Conservation (phyloP, 2,329 filamentous ascomycete genomes). For the Calonectria multiphialidica region DNA sequence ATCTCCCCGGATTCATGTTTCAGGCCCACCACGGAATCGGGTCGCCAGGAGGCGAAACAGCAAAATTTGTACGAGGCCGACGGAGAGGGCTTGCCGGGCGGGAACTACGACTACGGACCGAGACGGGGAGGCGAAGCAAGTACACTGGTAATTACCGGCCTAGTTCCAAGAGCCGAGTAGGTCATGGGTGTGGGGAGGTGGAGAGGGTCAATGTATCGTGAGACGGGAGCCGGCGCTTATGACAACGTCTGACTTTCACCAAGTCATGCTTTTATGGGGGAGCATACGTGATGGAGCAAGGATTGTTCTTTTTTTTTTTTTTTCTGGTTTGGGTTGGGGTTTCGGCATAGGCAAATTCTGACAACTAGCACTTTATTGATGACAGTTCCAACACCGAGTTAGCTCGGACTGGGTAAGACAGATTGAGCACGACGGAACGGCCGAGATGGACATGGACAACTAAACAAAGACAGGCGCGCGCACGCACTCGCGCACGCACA, state of each 20-base stretch:
- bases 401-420: not conserved
- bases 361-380: not conserved
- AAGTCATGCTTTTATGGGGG: not conserved
- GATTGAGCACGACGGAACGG: slow-evolving; percentile 2
- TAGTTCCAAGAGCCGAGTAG: slow-evolving; percentile 11
- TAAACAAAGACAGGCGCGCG: not conserved
- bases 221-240: slow-evolving; percentile 3
- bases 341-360: not conserved
- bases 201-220: not conserved
- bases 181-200: slow-evolving; percentile 16
- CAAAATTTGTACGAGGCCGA: slow-evolving; percentile 5
- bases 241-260: slow-evolving; percentile 10
- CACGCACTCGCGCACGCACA: not conserved
- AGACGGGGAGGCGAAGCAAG: slow-evolving; percentile 3
- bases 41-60: not conserved
- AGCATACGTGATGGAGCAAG: not conserved
- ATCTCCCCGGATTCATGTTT: not conserved
- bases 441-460: not conserved
- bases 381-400: not conserved
- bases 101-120: slow-evolving; percentile 8
- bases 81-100: not conserved
- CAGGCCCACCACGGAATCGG: slow-evolving; percentile 8
- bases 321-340: not conserved
- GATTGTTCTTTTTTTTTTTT: not conserved
- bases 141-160: slow-evolving; percentile 9